A percentile compares a stretch with the other conserved stretches of the same genome.
These are phyloP conservation scores for Chrysopogon serrulatus DNA, from an alignment of 176 grass and related monocot species.

Conservation along the genomic window DNA sequence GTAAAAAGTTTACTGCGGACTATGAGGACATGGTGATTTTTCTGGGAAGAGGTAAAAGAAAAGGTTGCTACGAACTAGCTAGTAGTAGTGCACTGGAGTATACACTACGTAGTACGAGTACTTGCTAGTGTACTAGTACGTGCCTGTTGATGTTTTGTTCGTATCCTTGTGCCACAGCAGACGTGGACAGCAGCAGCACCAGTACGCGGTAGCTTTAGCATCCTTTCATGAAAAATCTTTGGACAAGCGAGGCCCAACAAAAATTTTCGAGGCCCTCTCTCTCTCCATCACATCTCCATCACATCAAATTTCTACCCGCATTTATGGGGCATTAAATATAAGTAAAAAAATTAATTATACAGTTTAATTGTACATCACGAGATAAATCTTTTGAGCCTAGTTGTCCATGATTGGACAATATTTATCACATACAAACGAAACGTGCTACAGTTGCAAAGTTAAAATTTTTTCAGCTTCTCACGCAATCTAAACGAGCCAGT, in stretches of 20 bases:
- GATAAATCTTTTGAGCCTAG: too few relatives aligned
- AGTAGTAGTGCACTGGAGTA: too few relatives aligned
- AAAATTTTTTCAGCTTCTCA: too few relatives aligned
- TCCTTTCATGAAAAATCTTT: slow-evolving; percentile 45
- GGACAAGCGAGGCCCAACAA: neutral
- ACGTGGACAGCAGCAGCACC: slow-evolving; percentile 11
- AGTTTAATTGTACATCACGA: too few relatives aligned
- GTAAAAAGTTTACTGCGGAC: neutral
- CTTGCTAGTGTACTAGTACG: neutral
- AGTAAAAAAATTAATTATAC: too few relatives aligned
- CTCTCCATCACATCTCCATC: too few relatives aligned
- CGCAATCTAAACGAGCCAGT: too few relatives aligned
- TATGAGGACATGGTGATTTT: neutral
- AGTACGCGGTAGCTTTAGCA: slow-evolving; percentile 22
- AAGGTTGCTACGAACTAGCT: neutral
- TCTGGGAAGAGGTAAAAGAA: slow-evolving; percentile 5
- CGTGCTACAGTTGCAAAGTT: too few relatives aligned
- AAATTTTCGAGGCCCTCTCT: neutral
- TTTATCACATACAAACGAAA: too few relatives aligned
- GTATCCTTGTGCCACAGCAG: slow-evolving; percentile 29
- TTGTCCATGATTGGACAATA: too few relatives aligned
- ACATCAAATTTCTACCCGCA: too few relatives aligned
- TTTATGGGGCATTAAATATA: too few relatives aligned
- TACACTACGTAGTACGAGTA: neutral
- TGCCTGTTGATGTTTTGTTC: slow-evolving; percentile 30